These are phyloP conservation scores for Carex scoparia DNA, from an alignment of 176 grass and related monocot species.

Conservation along the genomic window DNA sequence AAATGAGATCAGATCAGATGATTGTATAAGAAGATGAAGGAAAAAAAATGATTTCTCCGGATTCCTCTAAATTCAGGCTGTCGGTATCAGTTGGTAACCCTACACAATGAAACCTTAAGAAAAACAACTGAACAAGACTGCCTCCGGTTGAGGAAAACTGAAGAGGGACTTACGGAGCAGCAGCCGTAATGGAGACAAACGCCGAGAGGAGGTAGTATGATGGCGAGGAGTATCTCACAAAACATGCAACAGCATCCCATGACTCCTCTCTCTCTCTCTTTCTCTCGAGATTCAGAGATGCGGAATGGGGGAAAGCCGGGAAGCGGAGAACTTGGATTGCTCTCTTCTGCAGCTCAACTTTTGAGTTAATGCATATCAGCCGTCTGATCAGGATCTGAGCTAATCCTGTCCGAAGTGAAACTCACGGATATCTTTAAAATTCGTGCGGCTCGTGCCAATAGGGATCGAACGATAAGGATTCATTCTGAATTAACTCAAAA, in stretches of 20 bases:
- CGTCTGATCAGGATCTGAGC: too few species aligned
- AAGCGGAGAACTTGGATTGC: too few species aligned
- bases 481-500: too few species aligned
- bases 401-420: too few species aligned
- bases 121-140: not conserved
- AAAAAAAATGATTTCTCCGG: not conserved
- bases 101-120: not conserved
- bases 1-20: not conserved
- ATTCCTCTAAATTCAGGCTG: not conserved
- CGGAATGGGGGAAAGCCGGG: not conserved
- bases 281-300: not conserved
- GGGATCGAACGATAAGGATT: too few species aligned
- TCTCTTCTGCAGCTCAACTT: too few species aligned
- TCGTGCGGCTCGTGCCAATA: too few species aligned
- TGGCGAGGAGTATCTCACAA: constrained; percentile 80
- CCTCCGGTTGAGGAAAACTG: not conserved
- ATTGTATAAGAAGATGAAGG: not conserved
- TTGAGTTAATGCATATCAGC: too few species aligned
- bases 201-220: constrained; percentile 80
- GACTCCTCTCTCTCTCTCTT: not conserved
- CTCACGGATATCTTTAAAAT: too few species aligned
- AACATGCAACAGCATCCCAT: constrained; percentile 66
- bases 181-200: constrained; percentile 79
- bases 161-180: constrained; percentile 51
- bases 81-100: too few species aligned